These are phyloP conservation scores for Xylaria sp. DNA, from an alignment of 2,329 filamentous ascomycete genomes.

Conservation along the genomic window DNA sequence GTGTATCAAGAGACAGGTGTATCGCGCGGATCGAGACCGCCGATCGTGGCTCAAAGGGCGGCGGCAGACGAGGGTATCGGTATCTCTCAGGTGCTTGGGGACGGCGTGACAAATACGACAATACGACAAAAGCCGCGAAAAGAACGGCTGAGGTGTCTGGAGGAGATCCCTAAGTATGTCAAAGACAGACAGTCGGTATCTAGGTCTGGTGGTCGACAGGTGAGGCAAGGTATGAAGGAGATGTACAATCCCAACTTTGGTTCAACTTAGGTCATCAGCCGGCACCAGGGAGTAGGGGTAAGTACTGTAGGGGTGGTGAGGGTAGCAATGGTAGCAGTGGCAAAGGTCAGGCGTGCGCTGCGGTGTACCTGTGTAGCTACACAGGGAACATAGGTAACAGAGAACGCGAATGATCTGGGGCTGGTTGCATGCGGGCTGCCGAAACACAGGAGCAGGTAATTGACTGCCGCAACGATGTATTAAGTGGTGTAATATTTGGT, in stretches of 20 bases:
- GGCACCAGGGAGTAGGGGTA: background rate
- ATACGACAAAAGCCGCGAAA: background rate
- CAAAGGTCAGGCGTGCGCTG: slow-evolving; percentile 17
- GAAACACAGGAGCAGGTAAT: slow-evolving; percentile 17
- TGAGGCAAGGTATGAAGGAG: slow-evolving; percentile 7
- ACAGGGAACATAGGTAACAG: background rate
- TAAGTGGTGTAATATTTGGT: background rate
- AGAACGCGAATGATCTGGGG: slow-evolving; percentile 7
- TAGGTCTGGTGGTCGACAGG: slow-evolving; percentile 8
- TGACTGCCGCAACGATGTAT: slow-evolving; percentile 8
- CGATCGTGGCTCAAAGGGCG: slow-evolving; percentile 21
- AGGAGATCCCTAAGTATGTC: background rate
- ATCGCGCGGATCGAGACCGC: slow-evolving; percentile 28
- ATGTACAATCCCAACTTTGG: slow-evolving; percentile 20
- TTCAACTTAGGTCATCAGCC: slow-evolving; percentile 20
- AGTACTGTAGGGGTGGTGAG: too few relatives aligned
- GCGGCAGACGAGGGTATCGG: slow-evolving; percentile 1
- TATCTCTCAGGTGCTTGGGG: slow-evolving; percentile 17
- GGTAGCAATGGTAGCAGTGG: background rate
- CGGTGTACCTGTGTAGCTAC: background rate
- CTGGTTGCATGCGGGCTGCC: slow-evolving; percentile 26
- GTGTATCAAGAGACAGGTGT: slow-evolving; percentile 21
- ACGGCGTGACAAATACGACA: background rate
- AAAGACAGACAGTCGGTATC: background rate
- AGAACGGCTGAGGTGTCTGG: background rate